Percentiles rank a stretch among this genome's conserved stretches.
Conservation (phyloP, 108 stramenopile genomes). For the Skeletonema costatum region DNA sequence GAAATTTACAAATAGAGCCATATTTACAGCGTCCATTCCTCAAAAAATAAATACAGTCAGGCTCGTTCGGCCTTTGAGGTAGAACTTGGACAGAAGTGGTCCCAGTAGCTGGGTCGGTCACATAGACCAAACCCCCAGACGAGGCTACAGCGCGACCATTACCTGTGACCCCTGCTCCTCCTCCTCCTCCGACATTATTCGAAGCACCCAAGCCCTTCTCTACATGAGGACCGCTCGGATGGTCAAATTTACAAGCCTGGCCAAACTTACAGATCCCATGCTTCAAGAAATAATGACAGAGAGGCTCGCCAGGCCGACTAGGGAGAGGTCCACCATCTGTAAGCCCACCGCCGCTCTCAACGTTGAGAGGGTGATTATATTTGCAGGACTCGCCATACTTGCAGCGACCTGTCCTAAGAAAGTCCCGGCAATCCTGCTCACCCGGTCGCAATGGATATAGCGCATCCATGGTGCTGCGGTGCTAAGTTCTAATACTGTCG, state of each 20-base stretch:
- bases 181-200: neutral
- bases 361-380: constrained; percentile 88
- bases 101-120: constrained; percentile 25
- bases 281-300: constrained; percentile 91
- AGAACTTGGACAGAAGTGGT: constrained; percentile 47
- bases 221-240: constrained; percentile 58
- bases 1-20: constrained; percentile 90
- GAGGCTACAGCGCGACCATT: constrained; percentile 29
- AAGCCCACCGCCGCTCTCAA: constrained; percentile 83
- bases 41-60: constrained; percentile 88
- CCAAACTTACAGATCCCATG: constrained; percentile 94
- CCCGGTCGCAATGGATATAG: constrained; percentile 61
- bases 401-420: constrained; percentile 88
- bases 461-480: constrained; percentile 19
- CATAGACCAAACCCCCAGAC: constrained; percentile 28
- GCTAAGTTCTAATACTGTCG: neutral
- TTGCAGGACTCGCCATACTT: constrained; percentile 94
- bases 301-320: constrained; percentile 80
- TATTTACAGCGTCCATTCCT: constrained; percentile 91
- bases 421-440: constrained; percentile 86
- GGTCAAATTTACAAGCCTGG: constrained; percentile 91
- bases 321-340: constrained; percentile 68
- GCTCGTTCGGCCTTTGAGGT: constrained; percentile 85
- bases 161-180: constrained; percentile 22
- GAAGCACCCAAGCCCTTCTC: neutral